Evolutionary conservation across 129 eudicot species (phyloP).

Genomic region (Gnaphalium uliginosum): DNA sequence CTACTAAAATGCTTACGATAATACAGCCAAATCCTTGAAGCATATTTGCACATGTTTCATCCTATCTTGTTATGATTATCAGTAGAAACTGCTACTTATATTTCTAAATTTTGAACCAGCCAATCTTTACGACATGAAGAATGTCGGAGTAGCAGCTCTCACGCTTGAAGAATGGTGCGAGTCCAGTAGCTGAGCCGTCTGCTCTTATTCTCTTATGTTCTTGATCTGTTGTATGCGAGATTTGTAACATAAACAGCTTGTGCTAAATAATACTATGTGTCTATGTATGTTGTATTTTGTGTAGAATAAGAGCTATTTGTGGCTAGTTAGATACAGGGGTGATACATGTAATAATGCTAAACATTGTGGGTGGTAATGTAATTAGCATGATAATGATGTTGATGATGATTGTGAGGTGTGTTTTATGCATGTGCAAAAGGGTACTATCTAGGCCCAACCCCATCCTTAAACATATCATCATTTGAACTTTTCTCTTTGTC

Average conservation of each 20-base stretch:
- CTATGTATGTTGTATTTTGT: not conserved
- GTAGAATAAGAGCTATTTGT: slow-evolving; percentile 1
- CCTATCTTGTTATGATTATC: slow-evolving; percentile 6
- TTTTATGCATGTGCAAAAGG: not conserved
- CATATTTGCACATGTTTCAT: not conserved
- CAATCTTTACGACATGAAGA: slow-evolving; percentile 66
- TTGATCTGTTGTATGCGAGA: not conserved
- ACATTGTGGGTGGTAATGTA: not conserved
- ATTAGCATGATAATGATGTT: not conserved
- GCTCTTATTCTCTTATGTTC: not conserved
- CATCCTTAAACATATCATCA: not conserved
- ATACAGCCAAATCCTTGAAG: not conserved
- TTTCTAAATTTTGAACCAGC: slow-evolving; percentile 38
- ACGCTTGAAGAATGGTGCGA: slow-evolving; percentile 62
- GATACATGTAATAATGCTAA: not conserved
- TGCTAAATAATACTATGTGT: too few species aligned
- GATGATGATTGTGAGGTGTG: not conserved
- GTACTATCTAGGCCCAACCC: not conserved
- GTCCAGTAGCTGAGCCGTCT: not conserved
- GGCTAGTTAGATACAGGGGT: slow-evolving; percentile 2
- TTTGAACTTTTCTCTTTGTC: not conserved
- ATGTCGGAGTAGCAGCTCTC: slow-evolving; percentile 65
- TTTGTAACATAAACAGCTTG: not conserved
- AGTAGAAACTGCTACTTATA: not conserved
- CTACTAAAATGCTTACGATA: not conserved